Percentiles rank a stretch among this genome's conserved stretches.
Evolutionary conservation across 1,284 basidiomycete genomes (phyloP).

Genomic region (Acaromyces ingoldii): DNA sequence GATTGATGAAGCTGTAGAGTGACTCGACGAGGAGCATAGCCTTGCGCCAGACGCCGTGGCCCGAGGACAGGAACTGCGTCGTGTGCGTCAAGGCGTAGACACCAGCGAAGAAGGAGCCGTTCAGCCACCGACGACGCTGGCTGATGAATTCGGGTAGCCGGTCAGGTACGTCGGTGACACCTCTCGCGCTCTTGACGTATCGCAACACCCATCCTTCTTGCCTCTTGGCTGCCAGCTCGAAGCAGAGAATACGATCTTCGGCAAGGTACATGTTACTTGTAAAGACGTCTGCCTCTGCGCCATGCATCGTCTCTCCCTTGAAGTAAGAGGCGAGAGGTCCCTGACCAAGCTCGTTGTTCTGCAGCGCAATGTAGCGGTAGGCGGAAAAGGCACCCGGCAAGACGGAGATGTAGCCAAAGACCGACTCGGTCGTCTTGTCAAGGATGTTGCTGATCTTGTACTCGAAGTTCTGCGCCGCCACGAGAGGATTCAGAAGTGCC

Average conservation of each 20-base stretch:
- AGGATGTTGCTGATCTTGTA: constrained; percentile 61
- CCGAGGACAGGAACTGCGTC: constrained; percentile 75
- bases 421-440: constrained; percentile 48
- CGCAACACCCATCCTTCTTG: constrained; percentile 87
- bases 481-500: constrained; percentile 86
- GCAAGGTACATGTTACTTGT: constrained; percentile 61
- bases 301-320: constrained; percentile 87
- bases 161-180: constrained; percentile 92
- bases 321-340: constrained; percentile 94
- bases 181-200: constrained; percentile 91
- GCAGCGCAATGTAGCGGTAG: constrained; percentile 73
- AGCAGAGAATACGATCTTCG: constrained; percentile 83
- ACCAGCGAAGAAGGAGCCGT: constrained; percentile 86
- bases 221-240: constrained; percentile 88
- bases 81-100: constrained; percentile 61
- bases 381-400: constrained; percentile 51
- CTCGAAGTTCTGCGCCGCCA: constrained; percentile 83
- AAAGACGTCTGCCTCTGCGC: constrained; percentile 88
- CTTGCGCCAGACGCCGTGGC: constrained; percentile 76
- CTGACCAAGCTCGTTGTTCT: constrained; percentile 76
- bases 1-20: constrained; percentile 79
- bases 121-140: constrained; percentile 84
- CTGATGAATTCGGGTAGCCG: constrained; percentile 88
- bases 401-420: constrained; percentile 48
- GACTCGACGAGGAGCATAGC: constrained; percentile 70